Evolutionary conservation across 768 basidiomycete species (phyloP).

Genomic region (Leucogyrophana mollusca): DNA sequence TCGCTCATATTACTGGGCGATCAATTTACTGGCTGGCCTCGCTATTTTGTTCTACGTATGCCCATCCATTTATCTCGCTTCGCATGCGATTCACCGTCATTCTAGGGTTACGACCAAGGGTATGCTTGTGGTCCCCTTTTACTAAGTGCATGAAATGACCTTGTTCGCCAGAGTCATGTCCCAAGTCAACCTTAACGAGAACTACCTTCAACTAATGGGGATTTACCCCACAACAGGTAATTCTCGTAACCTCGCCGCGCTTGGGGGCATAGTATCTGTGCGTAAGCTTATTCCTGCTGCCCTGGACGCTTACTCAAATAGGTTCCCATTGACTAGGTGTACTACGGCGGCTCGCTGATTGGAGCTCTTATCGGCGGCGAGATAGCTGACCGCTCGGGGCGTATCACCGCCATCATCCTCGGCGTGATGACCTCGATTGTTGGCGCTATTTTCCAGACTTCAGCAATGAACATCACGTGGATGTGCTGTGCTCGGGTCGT

Average conservation of each 20-base stretch:
- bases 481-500: slow-evolving; percentile 7
- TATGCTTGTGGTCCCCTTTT: not conserved
- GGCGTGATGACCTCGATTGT: slow-evolving; percentile 4
- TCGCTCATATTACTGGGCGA: slow-evolving; percentile 7
- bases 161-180: slow-evolving; percentile 3
- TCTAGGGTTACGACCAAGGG: slow-evolving; percentile 6
- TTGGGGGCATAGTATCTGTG: slow-evolving; percentile 9
- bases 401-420: slow-evolving; percentile 5
- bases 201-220: slow-evolving; percentile 5
- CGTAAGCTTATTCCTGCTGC: not conserved
- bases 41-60: slow-evolving; percentile 5
- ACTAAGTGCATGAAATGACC: not conserved
- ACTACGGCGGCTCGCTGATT: not conserved
- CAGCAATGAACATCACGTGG: slow-evolving; percentile 9
- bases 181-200: slow-evolving; percentile 6
- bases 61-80: not conserved
- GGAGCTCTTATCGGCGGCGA: slow-evolving; percentile 3
- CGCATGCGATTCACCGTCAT: not conserved
- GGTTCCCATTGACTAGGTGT: not conserved
- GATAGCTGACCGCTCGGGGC: slow-evolving; percentile 5
- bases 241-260: slow-evolving; percentile 6
- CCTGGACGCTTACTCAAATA: not conserved
- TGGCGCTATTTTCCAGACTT: slow-evolving; percentile 4
- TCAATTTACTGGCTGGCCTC: slow-evolving; percentile 4
- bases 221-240: slow-evolving; percentile 7